Base-by-base conservation (phyloP, 306 rosid species). In the Pyrus pyrifolia region DNA sequence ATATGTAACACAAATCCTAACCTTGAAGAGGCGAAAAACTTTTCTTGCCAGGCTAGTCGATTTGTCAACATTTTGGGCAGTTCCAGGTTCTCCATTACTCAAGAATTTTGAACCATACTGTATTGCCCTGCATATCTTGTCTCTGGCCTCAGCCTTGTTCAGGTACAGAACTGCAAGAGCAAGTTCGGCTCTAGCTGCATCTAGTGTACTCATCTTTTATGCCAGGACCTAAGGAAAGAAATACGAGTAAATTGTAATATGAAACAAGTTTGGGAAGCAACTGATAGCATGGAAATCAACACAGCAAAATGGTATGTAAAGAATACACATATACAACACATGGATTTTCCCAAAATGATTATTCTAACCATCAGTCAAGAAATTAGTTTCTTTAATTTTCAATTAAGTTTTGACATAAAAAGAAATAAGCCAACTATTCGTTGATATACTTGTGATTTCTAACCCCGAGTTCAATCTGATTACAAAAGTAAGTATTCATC, bases 141-240 rank as follows among this genome's bases (percentile, higher is more conserved):
- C 99, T 88, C 99, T 92, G 73, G 98, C 74, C 85, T 96, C 99
- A 71, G 99, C 99, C 90, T 96, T 96, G 83, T 87, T 84, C 92
- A 96, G 88, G 77, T 92, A 96, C 72, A 92, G 78, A 70, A 96
- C 96, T 63, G 87, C 81, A 76, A 96, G 90, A 52, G 86, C 98
- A 69, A 96, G 99, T 73, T 96, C 99, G 17, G 96, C 91, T 91
- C 99, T 86, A 59, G 97, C 81, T 73, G 87, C 93, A 78, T 96
- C 99, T 90, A 96, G 71, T 17, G 97, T 82, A 85, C 93, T 95
- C 99, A 95, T 95, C 80, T 87, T 85, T 83, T 77, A 83, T 63
- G 60, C 76, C 29, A 51, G 72, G 76, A 73, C 77, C 64, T 73
- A 78, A 46, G 38, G 76, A 57, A 65, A 21, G 2, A 22, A 52